A percentile compares a stretch with the other conserved stretches of the same genome.
These are phyloP conservation scores for Nelumbo lutea DNA, from an alignment of 164 flowering plant genomes.

Conservation along the genomic window DNA sequence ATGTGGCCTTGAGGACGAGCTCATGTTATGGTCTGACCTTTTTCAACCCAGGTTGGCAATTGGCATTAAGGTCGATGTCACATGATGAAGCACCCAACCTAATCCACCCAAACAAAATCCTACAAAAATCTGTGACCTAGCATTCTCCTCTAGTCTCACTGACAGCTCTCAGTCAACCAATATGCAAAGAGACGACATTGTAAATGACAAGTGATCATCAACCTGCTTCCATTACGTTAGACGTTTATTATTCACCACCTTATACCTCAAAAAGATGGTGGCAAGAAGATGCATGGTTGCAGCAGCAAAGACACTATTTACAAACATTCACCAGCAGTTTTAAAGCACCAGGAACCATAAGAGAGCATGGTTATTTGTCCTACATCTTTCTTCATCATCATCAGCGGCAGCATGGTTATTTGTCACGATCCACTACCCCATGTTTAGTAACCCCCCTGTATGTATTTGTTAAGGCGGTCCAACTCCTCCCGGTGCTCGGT, in stretches of 20 bases:
- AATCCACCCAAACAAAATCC: too few species aligned
- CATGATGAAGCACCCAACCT: too few species aligned
- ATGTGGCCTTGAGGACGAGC: too few species aligned
- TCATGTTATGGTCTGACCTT: too few species aligned
- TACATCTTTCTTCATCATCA: not conserved
- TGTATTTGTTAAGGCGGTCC: constrained; percentile 83
- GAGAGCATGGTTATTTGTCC: not conserved
- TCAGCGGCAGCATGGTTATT: constrained; percentile 32
- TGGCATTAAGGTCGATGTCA: too few species aligned
- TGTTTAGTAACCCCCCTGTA: constrained; percentile 85
- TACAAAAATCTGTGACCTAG: too few species aligned
- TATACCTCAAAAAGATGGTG: not conserved
- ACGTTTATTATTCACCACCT: not conserved
- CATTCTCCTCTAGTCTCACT: too few species aligned
- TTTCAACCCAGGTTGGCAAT: too few species aligned
- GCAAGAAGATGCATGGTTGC: too few species aligned
- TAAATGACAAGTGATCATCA: not conserved
- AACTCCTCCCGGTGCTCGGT: constrained; percentile 92
- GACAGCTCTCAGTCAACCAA: too few species aligned
- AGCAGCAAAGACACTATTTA: not conserved
- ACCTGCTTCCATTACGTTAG: not conserved
- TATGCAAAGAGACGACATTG: too few species aligned
- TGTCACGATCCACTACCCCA: not conserved
- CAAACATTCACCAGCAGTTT: not conserved
- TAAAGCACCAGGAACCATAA: not conserved